Percentiles rank a stretch among this genome's conserved stretches.
These are phyloP conservation scores for Phytophthora pisi DNA, from an alignment of 352 stramenopile genomes.

Conservation along the genomic window DNA sequence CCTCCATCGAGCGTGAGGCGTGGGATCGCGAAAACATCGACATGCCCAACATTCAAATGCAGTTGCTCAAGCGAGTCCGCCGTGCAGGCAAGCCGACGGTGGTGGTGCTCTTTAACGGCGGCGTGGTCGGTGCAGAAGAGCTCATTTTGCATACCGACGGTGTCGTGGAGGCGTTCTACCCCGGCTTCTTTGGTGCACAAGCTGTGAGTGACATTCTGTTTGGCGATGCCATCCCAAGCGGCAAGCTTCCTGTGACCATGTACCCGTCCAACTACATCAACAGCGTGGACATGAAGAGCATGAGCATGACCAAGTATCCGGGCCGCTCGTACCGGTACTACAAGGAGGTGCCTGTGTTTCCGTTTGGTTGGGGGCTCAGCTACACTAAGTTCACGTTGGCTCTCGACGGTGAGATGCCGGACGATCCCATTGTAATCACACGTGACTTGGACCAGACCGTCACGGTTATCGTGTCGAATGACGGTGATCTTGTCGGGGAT, in stretches of 20 bases:
- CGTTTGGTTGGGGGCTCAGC: slow-evolving; percentile 88
- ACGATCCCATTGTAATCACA: slow-evolving; percentile 39
- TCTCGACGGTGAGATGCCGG: slow-evolving; percentile 14
- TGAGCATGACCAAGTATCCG: slow-evolving; percentile 86
- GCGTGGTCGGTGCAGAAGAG: slow-evolving; percentile 75
- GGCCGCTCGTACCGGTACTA: slow-evolving; percentile 91
- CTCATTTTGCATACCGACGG: slow-evolving; percentile 59
- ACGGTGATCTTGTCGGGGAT: slow-evolving; percentile 55
- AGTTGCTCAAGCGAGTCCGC: slow-evolving; percentile 67
- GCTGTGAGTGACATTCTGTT: slow-evolving; percentile 85
- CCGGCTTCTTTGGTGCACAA: slow-evolving; percentile 72
- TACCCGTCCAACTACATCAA: slow-evolving; percentile 76
- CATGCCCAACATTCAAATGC: slow-evolving; percentile 66
- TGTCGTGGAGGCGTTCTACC: slow-evolving; percentile 79
- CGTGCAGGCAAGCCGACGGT: slow-evolving; percentile 61
- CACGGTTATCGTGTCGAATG: slow-evolving; percentile 61
- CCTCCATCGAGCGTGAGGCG: slow-evolving; percentile 69
- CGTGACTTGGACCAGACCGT: slow-evolving; percentile 48
- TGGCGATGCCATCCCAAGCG: slow-evolving; percentile 75
- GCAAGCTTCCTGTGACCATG: slow-evolving; percentile 85
- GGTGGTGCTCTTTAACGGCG: slow-evolving; percentile 87
- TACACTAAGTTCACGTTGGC: slow-evolving; percentile 87
- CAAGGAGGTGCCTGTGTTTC: slow-evolving; percentile 81
- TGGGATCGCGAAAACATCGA: slow-evolving; percentile 68
- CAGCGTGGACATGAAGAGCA: slow-evolving; percentile 76